Evolutionary conservation across 345 rosid species (phyloP), one percentile per base, ranked within the genome.

Genomic region (Geranium rotundifolium): DNA sequence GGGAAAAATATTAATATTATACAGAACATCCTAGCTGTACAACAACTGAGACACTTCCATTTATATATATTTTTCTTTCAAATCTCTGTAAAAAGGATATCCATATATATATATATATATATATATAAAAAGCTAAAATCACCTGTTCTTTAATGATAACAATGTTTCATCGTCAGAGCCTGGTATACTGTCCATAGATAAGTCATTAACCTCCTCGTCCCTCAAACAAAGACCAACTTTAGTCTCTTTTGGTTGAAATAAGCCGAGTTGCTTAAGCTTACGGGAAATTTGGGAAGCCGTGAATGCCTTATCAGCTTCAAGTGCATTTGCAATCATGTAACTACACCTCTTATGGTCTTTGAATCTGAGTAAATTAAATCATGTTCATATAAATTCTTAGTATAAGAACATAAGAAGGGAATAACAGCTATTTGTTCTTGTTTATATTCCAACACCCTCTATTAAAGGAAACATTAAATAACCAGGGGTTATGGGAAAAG

Each of bases 211-310:
- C 62, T 77, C 75, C 67, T 82, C 84, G 46, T 89, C 88, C 71
- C 81, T 77, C 72, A 79, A 63, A 69, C 67, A 74, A 77, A 72
- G 65, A 69, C 65, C 61, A 19, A 67, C 78, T 72, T 82, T 19
- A 50, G 80, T 66, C 63, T 50, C 79, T 73, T 79, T 81, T 60
- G 65, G 67, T 60, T 30, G 71, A 59, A 18, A 72, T 57, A 92
- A 70, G 57, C 95, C 96, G 31, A 93, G 91, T 80, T 90, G 95
- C 79, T 84, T 89, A 57, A 92, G 81, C 69, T 83, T 82, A 63
- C 87, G 85, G 39, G 95, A 79, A 71, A 93, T 69, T 75, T 93
- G 95, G 17, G 90, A 87, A 71, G 87, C 76, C 17, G 95, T 82
- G 65, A 79, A 80, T 37, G 60, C 65, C 56, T 72, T 77, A 64